A percentile compares a stretch with the other conserved stretches of the same genome.
Conservation (phyloP, 2,329 filamentous ascomycete species). For the Coniochaeta sp. region DNA sequence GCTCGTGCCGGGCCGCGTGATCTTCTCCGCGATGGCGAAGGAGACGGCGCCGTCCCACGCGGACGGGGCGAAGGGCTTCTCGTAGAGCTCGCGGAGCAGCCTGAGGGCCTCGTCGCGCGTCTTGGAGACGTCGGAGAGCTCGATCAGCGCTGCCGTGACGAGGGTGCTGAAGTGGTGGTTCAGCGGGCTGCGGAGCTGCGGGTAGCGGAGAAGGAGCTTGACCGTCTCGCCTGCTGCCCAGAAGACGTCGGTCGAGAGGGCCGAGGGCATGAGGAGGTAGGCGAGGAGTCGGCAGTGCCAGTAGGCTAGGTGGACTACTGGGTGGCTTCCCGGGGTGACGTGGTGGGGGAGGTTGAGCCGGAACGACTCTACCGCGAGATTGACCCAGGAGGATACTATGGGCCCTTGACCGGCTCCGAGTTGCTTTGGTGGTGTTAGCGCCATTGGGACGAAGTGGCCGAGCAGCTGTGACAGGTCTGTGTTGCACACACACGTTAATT, state of each 20-base stretch:
- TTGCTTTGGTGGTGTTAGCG: constrained; percentile 34
- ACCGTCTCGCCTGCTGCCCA: constrained; percentile 54
- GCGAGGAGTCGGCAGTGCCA: constrained; percentile 63
- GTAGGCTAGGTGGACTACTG: constrained; percentile 59
- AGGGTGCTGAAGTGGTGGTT: constrained; percentile 61
- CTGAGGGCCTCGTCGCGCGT: constrained; percentile 50
- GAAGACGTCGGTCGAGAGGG: constrained; percentile 49
- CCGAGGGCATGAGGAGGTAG: constrained; percentile 50
- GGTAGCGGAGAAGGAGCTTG: constrained; percentile 47
- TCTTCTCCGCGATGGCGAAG: constrained; percentile 41
- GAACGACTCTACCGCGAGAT: constrained; percentile 57
- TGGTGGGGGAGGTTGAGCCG: constrained; percentile 55
- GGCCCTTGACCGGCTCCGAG: constrained; percentile 32
- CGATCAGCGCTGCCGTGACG: constrained; percentile 51
- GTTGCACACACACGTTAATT: not conserved
- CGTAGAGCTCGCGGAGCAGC: constrained; percentile 48
- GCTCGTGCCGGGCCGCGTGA: constrained; percentile 24
- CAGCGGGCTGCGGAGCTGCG: constrained; percentile 52
- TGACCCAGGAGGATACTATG: constrained; percentile 41
- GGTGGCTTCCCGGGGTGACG: constrained; percentile 43
- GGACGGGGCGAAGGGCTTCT: constrained; percentile 39
- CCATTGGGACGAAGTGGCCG: constrained; percentile 43
- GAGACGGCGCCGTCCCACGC: constrained; percentile 53
- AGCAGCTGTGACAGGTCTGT: constrained; percentile 18
- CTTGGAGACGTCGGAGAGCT: constrained; percentile 47